Percentiles rank a stretch among this genome's conserved stretches.
Conservation (phyloP, 805 yeast species). For the Spathaspora sp. region DNA sequence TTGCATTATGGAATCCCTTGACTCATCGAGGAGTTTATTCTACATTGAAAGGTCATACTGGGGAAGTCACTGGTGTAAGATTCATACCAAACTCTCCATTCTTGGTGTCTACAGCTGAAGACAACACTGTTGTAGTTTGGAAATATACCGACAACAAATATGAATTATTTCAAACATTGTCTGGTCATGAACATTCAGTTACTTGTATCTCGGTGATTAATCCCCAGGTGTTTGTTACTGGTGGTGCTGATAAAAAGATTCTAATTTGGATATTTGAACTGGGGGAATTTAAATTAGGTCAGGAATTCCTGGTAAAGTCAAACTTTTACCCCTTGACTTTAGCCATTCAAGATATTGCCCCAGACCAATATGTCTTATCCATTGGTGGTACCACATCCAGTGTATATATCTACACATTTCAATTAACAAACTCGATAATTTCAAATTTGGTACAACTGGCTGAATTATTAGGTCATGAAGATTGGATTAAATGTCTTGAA, state of each 20-base stretch:
- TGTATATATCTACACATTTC: slow-evolving; percentile 53
- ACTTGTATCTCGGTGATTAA: slow-evolving; percentile 47
- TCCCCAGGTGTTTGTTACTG: slow-evolving; percentile 47
- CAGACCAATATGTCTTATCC: slow-evolving; percentile 45
- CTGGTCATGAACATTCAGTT: slow-evolving; percentile 48
- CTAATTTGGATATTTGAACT: slow-evolving; percentile 45
- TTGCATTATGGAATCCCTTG: slow-evolving; percentile 70
- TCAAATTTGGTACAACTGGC: slow-evolving; percentile 40
- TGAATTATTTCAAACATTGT: slow-evolving; percentile 24
- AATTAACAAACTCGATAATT: slow-evolving; percentile 5
- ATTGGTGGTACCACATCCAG: slow-evolving; percentile 67
- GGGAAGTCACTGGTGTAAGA: slow-evolving; percentile 64
- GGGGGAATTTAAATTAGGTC: slow-evolving; percentile 19
- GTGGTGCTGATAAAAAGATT: slow-evolving; percentile 61
- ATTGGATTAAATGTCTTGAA: slow-evolving; percentile 82
- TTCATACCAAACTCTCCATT: slow-evolving; percentile 40
- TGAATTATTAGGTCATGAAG: slow-evolving; percentile 84
- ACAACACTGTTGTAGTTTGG: slow-evolving; percentile 63
- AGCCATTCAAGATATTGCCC: slow-evolving; percentile 29
- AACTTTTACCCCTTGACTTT: slow-evolving; percentile 44
- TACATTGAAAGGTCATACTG: slow-evolving; percentile 60
- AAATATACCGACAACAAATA: slow-evolving; percentile 22
- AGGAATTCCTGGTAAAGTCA: slow-evolving; percentile 29
- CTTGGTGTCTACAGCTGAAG: slow-evolving; percentile 67
- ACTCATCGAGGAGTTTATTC: slow-evolving; percentile 44